Conservation (phyloP, 352 stramenopile species). For the Peronosclerospora sorghi region DNA sequence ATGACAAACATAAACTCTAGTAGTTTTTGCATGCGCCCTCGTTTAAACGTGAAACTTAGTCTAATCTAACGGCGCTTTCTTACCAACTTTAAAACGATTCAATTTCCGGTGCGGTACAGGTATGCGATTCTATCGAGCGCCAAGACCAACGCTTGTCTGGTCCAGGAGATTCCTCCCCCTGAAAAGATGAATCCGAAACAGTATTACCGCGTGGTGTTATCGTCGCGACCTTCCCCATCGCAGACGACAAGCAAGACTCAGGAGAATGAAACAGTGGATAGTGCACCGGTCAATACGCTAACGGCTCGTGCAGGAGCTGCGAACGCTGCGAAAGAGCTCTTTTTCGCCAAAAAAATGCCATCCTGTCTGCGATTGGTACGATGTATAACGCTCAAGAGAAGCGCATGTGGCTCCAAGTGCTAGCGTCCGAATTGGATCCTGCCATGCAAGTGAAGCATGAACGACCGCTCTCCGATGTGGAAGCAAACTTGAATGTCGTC, state of each 20-base stretch:
- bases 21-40: too few species aligned
- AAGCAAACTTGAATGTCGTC: slow-evolving; percentile 38
- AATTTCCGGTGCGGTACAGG: slow-evolving; percentile 33
- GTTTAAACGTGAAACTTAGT: too few species aligned
- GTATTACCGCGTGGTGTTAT: slow-evolving; percentile 35
- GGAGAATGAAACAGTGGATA: slow-evolving; percentile 4
- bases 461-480: slow-evolving; percentile 24
- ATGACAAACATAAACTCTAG: too few species aligned
- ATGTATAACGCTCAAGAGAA: slow-evolving; percentile 38
- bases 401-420: slow-evolving; percentile 53
- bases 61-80: too few species aligned
- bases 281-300: slow-evolving; percentile 14
- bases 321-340: slow-evolving; percentile 31
- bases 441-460: slow-evolving; percentile 29
- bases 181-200: slow-evolving; percentile 48
- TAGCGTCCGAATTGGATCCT: slow-evolving; percentile 38
- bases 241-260: slow-evolving; percentile 13
- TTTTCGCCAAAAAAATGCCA: slow-evolving; percentile 30
- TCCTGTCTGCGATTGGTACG: slow-evolving; percentile 40
- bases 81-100: too few species aligned
- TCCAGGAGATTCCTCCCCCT: slow-evolving; percentile 50
- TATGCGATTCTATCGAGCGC: slow-evolving; percentile 70
- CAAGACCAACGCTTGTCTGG: slow-evolving; percentile 67
- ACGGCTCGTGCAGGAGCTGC: slow-evolving; percentile 27
- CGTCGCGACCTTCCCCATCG: slow-evolving; percentile 2